Evolutionary conservation across 23 red algal genomes (phyloP).

Genomic region (Gracilaria gracilis): DNA sequence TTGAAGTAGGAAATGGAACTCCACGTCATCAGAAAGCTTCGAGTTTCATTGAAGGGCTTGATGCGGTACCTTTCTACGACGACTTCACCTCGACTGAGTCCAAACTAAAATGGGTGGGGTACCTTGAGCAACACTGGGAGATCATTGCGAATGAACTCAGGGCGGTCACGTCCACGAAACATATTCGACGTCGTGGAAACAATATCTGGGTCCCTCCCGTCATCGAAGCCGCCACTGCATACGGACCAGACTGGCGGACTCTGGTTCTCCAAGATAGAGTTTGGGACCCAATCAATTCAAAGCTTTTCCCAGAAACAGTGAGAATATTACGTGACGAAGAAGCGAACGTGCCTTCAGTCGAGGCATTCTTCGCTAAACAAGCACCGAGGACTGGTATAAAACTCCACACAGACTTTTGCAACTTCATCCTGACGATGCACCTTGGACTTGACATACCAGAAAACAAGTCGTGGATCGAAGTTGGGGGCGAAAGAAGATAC

Average conservation of each 20-base stretch:
- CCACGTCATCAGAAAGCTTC: constrained; percentile 60
- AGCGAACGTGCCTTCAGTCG: constrained; percentile 75
- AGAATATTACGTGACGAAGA: constrained; percentile 49
- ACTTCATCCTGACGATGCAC: constrained; percentile 93
- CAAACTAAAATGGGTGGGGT: constrained; percentile 61
- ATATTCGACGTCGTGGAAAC: constrained; percentile 55
- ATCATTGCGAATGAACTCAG: constrained; percentile 73
- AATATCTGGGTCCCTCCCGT: constrained; percentile 87
- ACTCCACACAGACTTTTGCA: constrained; percentile 87
- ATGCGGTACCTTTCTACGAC: constrained; percentile 61
- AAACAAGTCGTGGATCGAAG: constrained; percentile 83
- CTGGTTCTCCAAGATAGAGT: constrained; percentile 89
- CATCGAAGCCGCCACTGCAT: constrained; percentile 74
- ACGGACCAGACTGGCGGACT: constrained; percentile 94
- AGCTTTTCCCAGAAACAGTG: constrained; percentile 79
- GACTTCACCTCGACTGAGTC: constrained; percentile 28
- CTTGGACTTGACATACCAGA: constrained; percentile 64
- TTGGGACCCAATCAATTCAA: constrained; percentile 82
- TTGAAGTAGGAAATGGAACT: constrained; percentile 40
- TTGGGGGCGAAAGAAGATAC: constrained; percentile 84
- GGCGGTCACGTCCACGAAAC: not conserved
- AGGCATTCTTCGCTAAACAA: constrained; percentile 93
- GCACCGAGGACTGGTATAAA: constrained; percentile 82
- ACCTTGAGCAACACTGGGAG: constrained; percentile 70
- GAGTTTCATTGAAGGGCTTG: constrained; percentile 66